phyloP scores from a whole-genome alignment of 495 filamentous ascomycete genomes.

The Aspergillus sclerotiicarbonarius region DNA sequence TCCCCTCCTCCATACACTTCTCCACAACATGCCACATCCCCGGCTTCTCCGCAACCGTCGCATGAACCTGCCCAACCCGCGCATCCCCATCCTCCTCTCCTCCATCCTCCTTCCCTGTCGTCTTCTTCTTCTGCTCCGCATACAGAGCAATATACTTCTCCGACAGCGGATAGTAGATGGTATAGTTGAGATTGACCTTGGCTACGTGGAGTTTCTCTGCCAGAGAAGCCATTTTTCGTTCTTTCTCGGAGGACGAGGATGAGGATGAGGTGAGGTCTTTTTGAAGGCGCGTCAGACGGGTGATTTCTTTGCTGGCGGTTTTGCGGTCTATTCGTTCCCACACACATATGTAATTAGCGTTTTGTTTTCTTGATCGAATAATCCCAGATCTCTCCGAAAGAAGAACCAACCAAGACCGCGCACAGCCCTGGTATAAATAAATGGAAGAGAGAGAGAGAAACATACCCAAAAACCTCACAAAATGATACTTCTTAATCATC shows the following conservation, averaged over 20 bases:
- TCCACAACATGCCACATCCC: slow-evolving; percentile 70
- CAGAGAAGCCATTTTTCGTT: slow-evolving; percentile 47
- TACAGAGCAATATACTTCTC: slow-evolving; percentile 81
- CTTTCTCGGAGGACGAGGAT: slow-evolving; percentile 36
- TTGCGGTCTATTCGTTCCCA: slow-evolving; percentile 65
- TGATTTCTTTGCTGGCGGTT: slow-evolving; percentile 71
- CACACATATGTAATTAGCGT: not conserved
- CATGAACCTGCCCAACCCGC: not conserved
- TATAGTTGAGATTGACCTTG: slow-evolving; percentile 82
- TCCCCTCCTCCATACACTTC: slow-evolving; percentile 64
- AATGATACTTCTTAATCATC: slow-evolving; percentile 88
- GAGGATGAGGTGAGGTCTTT: slow-evolving; percentile 41
- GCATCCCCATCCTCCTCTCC: slow-evolving; percentile 17
- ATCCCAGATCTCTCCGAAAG: no score
- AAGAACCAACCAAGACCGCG: no score
- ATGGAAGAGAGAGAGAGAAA: slow-evolving; percentile 2
- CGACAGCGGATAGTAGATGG: slow-evolving; percentile 74
- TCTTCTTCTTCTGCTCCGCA: slow-evolving; percentile 40
- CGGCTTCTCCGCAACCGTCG: slow-evolving; percentile 39
- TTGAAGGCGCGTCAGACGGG: slow-evolving; percentile 48
- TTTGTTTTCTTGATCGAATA: no score
- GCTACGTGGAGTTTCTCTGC: slow-evolving; percentile 62
- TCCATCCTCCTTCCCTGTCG: slow-evolving; percentile 21
- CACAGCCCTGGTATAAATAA: no score
- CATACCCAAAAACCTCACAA: slow-evolving; percentile 83